Percentiles rank a stretch among this genome's conserved stretches.
Conservation (phyloP, 208 protist species). For the Naegleria fowleri region DNA sequence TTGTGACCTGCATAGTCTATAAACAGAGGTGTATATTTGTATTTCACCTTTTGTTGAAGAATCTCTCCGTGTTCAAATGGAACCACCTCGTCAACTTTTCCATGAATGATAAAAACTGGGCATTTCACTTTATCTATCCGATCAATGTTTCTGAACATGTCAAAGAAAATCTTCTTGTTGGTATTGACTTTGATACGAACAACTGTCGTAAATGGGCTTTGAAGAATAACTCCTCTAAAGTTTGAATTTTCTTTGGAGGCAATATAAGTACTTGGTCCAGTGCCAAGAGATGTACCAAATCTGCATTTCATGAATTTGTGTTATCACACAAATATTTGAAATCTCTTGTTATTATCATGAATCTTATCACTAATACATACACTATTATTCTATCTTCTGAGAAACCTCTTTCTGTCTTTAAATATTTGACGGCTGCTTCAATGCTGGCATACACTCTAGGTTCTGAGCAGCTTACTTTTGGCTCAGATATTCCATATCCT, state of each 20-base stretch:
- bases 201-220: conserved; percentile 24
- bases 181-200: conserved; percentile 1
- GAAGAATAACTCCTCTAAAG: conserved; percentile 30
- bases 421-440: conserved; percentile 14
- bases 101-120: conserved; percentile 72
- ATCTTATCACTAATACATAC: neutral
- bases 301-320: neutral
- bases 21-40: conserved; percentile 11
- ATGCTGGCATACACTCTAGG: neutral
- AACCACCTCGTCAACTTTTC: conserved; percentile 61
- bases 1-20: conserved; percentile 27
- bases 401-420: neutral
- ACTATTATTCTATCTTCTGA: conserved; percentile 11
- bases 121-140: conserved; percentile 61
- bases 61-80: conserved; percentile 60
- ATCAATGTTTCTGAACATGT: conserved; percentile 70
- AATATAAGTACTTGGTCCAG: conserved; percentile 1
- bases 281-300: conserved; percentile 3
- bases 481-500: conserved; percentile 13
- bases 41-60: neutral
- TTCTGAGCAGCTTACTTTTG: neutral
- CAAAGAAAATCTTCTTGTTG: conserved; percentile 20
- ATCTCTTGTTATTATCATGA: neutral
- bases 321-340: neutral
- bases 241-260: neutral